phyloP scores from a whole-genome alignment of 2,329 filamentous ascomycete species.

The Ustulina deusta region DNA sequence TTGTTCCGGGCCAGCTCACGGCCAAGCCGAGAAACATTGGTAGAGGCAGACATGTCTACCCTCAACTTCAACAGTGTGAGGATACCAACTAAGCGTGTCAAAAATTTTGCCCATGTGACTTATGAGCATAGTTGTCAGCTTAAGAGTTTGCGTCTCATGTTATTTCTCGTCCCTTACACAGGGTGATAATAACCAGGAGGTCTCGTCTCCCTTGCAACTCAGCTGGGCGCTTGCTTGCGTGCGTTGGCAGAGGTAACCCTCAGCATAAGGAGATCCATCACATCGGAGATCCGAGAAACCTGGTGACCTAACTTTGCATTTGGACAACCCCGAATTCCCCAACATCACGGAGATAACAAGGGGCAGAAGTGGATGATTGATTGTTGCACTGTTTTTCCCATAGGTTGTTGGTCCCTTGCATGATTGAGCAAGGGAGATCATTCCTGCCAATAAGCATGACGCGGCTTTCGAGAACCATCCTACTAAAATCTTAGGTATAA shows the following conservation, averaged over 20 bases:
- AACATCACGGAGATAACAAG: not conserved
- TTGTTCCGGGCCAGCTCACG: slow-evolving; percentile 7
- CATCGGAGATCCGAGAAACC: slow-evolving; percentile 15
- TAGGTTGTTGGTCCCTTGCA: slow-evolving; percentile 27
- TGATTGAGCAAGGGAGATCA: slow-evolving; percentile 18
- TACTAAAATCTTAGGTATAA: not conserved
- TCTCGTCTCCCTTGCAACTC: slow-evolving; percentile 15
- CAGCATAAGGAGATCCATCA: not conserved
- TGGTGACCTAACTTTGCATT: slow-evolving; percentile 18
- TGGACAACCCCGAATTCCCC: not conserved
- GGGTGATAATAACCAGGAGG: not conserved
- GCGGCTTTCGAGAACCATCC: slow-evolving; percentile 19
- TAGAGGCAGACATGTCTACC: not conserved
- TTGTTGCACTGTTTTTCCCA: slow-evolving; percentile 18
- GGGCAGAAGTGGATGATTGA: slow-evolving; percentile 10
- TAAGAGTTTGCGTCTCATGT: not conserved
- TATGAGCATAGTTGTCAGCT: not conserved
- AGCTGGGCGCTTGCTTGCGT: not conserved
- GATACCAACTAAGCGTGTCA: slow-evolving; percentile 3
- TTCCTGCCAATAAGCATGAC: slow-evolving; percentile 10
- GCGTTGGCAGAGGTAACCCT: not conserved
- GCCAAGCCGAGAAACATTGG: slow-evolving; percentile 7
- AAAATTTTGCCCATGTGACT: not conserved
- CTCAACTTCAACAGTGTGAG: not conserved
- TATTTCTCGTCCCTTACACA: slow-evolving; percentile 1